A percentile compares a stretch with the other conserved stretches of the same genome.
phyloP scores from a whole-genome alignment of 2,329 filamentous ascomycete genomes.

The Diaporthe australafricana region DNA sequence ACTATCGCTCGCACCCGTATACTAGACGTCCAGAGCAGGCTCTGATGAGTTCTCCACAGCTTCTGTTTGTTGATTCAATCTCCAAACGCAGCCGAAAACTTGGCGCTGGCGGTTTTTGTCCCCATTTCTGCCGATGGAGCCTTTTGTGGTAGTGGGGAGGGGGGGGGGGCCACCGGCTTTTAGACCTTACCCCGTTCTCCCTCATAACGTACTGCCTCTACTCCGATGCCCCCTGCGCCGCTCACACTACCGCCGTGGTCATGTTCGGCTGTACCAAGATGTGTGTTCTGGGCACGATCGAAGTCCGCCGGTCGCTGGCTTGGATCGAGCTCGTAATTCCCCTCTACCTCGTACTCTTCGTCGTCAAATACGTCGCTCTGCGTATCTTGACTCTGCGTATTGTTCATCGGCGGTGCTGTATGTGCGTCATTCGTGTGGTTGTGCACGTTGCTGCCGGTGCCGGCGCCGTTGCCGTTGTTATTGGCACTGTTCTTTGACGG shows the following conservation, averaged over 20 bases:
- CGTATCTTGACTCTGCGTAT: conserved; percentile 39
- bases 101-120: too few relatives aligned
- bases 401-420: conserved; percentile 40
- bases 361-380: conserved; percentile 37
- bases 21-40: neutral
- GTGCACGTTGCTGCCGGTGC: conserved; percentile 42
- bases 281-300: neutral
- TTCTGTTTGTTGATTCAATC: neutral
- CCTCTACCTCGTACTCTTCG: conserved; percentile 37
- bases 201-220: conserved; percentile 9
- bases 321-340: conserved; percentile 32
- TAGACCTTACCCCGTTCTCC: conserved; percentile 11
- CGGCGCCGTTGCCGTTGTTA: conserved; percentile 41
- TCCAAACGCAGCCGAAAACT: neutral
- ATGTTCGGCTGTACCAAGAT: neutral
- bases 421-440: conserved; percentile 34
- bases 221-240: conserved; percentile 1
- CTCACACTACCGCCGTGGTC: conserved; percentile 25
- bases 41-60: neutral
- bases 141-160: neutral
- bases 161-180: neutral
- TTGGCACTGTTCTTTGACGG: conserved; percentile 58
- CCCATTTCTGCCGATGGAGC: neutral
- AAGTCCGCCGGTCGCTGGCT: conserved; percentile 27
- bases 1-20: neutral